Conservation (phyloP, 768 basidiomycete species). For the Daedaleopsis sinensis region DNA sequence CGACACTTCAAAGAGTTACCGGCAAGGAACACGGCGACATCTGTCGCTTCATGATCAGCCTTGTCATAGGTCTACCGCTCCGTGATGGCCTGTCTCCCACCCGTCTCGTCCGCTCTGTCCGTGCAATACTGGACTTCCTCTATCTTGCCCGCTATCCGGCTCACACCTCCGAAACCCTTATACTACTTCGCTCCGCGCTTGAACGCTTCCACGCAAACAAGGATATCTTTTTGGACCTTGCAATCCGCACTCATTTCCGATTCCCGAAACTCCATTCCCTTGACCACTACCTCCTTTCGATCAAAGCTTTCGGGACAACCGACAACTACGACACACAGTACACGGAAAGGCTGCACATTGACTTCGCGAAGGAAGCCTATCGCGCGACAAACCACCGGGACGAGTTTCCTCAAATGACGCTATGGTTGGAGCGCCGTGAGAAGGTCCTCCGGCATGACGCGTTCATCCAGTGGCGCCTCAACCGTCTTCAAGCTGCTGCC, state of each 20-base stretch:
- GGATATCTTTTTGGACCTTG: conserved; percentile 24
- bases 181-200: conserved; percentile 13
- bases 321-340: conserved; percentile 29
- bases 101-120: conserved; percentile 20
- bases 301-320: conserved; percentile 20
- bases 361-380: conserved; percentile 40
- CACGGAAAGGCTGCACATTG: conserved; percentile 43
- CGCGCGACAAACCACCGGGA: conserved; percentile 20
- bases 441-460: conserved; percentile 15
- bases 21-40: conserved; percentile 24
- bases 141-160: conserved; percentile 28
- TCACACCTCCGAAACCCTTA: conserved; percentile 21
- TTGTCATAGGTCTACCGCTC: conserved; percentile 21
- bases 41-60: conserved; percentile 22
- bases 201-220: conserved; percentile 26
- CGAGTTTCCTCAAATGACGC: conserved; percentile 20
- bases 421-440: conserved; percentile 16
- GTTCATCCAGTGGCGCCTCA: conserved; percentile 11
- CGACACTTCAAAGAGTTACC: conserved; percentile 17
- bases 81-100: conserved; percentile 3
- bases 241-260: conserved; percentile 23
- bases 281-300: conserved; percentile 19
- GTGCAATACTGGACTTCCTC: conserved; percentile 28
- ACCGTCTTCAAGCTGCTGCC: too few relatives aligned
- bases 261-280: conserved; percentile 28